A percentile compares a stretch with the other conserved stretches of the same genome.
phyloP scores from a whole-genome alignment of 2,329 filamentous ascomycete species.

The Diplodia mutila region DNA sequence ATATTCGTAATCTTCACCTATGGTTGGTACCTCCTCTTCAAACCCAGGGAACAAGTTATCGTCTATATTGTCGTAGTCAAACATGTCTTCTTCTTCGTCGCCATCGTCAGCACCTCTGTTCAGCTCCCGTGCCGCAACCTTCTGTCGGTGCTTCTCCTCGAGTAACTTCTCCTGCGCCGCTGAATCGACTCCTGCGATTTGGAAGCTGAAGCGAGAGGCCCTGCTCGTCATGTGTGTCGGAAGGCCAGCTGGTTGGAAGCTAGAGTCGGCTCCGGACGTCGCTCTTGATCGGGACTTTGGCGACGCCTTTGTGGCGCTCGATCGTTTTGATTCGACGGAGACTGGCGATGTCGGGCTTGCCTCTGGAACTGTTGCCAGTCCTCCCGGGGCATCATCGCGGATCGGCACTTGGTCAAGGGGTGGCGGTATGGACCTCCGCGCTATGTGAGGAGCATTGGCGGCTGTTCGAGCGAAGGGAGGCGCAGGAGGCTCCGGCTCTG shows the following conservation, averaged over 20 bases:
- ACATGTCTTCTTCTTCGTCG: conserved; percentile 43
- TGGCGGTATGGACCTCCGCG: conserved; percentile 37
- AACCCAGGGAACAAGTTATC: conserved; percentile 52
- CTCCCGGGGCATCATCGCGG: conserved; percentile 14
- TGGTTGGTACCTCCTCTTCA: conserved; percentile 69
- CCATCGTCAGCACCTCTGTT: conserved; percentile 41
- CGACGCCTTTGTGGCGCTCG: conserved; percentile 38
- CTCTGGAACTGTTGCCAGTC: conserved; percentile 20
- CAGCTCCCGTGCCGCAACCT: conserved; percentile 63
- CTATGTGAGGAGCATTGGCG: not conserved
- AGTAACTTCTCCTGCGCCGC: conserved; percentile 67
- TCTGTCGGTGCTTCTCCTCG: conserved; percentile 72
- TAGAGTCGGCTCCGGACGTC: conserved; percentile 42
- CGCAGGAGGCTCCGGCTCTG: conserved; percentile 6
- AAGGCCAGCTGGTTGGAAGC: conserved; percentile 41
- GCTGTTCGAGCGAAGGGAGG: conserved; percentile 18
- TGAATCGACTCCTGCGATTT: conserved; percentile 72
- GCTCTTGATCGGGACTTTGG: conserved; percentile 42
- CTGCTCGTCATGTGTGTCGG: conserved; percentile 62
- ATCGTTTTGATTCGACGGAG: conserved; percentile 13
- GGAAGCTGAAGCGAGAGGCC: conserved; percentile 80
- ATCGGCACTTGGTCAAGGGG: conserved; percentile 28
- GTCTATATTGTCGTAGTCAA: conserved; percentile 51
- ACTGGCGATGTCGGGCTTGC: conserved; percentile 15
- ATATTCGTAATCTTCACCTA: conserved; percentile 39